These are phyloP conservation scores for Vigna nakashimae DNA, from an alignment of 306 rosid species.

Conservation along the genomic window DNA sequence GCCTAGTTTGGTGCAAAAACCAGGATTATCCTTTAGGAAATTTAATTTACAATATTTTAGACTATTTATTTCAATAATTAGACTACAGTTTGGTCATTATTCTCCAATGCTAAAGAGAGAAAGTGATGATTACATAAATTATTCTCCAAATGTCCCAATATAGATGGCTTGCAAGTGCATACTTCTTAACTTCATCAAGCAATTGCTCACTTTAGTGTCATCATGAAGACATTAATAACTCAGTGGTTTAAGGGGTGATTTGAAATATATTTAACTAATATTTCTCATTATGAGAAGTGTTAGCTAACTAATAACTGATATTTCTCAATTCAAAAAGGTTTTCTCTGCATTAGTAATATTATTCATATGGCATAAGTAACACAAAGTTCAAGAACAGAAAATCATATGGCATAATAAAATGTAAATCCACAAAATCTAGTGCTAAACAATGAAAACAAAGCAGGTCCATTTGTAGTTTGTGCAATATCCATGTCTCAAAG, in stretches of 20 bases:
- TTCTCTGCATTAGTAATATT: too few relatives aligned
- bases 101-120: conserved; percentile 5
- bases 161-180: conserved; percentile 73
- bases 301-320: neutral
- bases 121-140: conserved; percentile 64
- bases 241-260: neutral
- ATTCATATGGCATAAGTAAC: neutral
- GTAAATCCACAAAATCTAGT: too few relatives aligned
- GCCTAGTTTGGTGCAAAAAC: too few relatives aligned
- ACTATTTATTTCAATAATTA: neutral
- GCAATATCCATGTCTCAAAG: too few relatives aligned
- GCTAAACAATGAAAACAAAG: too few relatives aligned
- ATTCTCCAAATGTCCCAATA: conserved; percentile 87
- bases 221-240: neutral
- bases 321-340: too few relatives aligned
- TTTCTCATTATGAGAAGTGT: neutral
- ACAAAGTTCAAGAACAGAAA: too few relatives aligned
- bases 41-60: neutral
- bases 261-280: neutral
- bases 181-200: conserved; percentile 70
- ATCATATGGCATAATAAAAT: too few relatives aligned
- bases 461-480: too few relatives aligned
- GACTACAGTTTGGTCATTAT: neutral
- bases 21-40: neutral
- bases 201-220: conserved; percentile 63